Evolutionary conservation across 371 early-diverging fungal genomes (phyloP), one percentile per base, ranked within the genome.

Genomic region (Saksenaea oblongispora): DNA sequence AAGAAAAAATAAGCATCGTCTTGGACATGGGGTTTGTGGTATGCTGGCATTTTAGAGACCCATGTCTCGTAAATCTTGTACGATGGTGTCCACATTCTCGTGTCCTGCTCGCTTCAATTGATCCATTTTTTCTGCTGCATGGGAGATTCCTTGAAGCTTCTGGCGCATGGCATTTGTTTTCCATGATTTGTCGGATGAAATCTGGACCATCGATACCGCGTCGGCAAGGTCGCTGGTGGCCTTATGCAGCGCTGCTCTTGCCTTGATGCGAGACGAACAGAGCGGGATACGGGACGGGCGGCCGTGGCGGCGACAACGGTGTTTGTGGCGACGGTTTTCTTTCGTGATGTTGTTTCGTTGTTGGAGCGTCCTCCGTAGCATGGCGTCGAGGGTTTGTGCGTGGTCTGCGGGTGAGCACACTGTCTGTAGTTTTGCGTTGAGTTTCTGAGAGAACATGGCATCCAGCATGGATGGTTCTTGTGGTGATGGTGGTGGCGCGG

Each of bases 191-290:
- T 31, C 26, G 2, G 53, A 10, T 34, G 62, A 62, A n/a, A 62
- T 28, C 15, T 44, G 54, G 3, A 62, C 42, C 37, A 39, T 54
- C 24, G 62, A 22, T 17, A 62, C 56, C 17, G 63, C 63, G 31
- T 56, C 63, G 11, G 63, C 63, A 37, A 63, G 34, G 17, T 63
- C 63, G 10, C 35, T 55, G 22, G 57, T 22, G 10, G 63, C 57
- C 39, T 62, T 55, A n/a, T 34, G 17, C 1, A 42, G 17, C 2
- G 39, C 44, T 15, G 54, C 35, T 55, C 41, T 27, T 34, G 63
- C 63, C 24, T 56, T 41, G 8, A 63, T 37, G 11, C 63, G 53
- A 3, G 51, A 56, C 28, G 63, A 34, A 14, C 37, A 22, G 15
- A 63, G 34, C 7, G 63, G 63, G 15, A 63, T 63, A 18, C 58